phyloP scores from a whole-genome alignment of 805 yeast genomes.

The Schizosaccharomyces pombe region DNA sequence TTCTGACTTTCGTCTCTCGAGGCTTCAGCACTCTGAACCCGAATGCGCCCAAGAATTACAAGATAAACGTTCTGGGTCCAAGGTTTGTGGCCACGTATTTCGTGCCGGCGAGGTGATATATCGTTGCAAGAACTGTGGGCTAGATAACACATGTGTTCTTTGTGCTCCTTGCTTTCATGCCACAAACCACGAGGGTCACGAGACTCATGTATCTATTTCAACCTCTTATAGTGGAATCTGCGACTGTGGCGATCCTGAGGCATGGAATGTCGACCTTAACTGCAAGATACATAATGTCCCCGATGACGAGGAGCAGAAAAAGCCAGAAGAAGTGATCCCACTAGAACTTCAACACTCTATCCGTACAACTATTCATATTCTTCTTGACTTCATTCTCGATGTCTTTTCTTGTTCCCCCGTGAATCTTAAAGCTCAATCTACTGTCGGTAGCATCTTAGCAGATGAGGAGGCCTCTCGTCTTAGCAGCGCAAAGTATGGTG shows the following conservation, averaged over 20 bases:
- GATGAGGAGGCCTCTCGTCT: slow-evolving; percentile 22
- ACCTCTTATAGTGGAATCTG: slow-evolving; percentile 57
- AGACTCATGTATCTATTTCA: slow-evolving; percentile 37
- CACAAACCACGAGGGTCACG: slow-evolving; percentile 48
- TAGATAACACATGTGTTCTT: slow-evolving; percentile 64
- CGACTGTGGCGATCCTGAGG: slow-evolving; percentile 77
- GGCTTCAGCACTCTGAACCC: not conserved
- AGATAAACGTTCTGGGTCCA: not conserved
- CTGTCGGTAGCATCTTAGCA: slow-evolving; percentile 17
- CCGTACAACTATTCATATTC: slow-evolving; percentile 21
- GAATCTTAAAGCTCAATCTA: slow-evolving; percentile 1
- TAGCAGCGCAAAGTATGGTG: not conserved
- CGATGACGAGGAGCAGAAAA: not conserved
- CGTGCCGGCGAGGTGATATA: slow-evolving; percentile 62
- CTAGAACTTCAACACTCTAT: slow-evolving; percentile 21
- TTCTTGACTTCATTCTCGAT: slow-evolving; percentile 38
- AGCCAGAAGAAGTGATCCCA: slow-evolving; percentile 43
- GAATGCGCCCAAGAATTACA: not conserved
- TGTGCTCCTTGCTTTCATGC: slow-evolving; percentile 56
- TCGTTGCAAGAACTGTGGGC: slow-evolving; percentile 42
- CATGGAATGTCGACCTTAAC: not conserved
- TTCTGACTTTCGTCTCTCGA: not conserved
- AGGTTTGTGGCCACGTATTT: slow-evolving; percentile 45
- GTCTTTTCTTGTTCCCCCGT: slow-evolving; percentile 18
- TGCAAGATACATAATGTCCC: not conserved